Percentiles rank a stretch among this genome's conserved stretches.
Conservation (phyloP, 768 basidiomycete species). For the Daedaleopsis sinensis region DNA sequence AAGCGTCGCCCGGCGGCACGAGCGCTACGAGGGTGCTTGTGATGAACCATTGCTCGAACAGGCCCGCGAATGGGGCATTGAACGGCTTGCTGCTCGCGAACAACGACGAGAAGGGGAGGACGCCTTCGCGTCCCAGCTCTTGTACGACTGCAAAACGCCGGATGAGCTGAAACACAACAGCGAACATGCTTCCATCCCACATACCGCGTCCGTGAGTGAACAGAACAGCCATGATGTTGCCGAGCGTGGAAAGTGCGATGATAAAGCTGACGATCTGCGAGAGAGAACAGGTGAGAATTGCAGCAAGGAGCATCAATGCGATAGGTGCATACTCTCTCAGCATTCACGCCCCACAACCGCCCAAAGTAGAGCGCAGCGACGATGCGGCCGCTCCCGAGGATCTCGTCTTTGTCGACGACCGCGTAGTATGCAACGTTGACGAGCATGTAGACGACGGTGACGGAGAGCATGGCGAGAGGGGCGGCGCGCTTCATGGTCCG, state of each 20-base stretch:
- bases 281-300: background rate
- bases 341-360: conserved; percentile 65
- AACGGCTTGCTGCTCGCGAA: conserved; percentile 77
- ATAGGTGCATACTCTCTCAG: conserved; percentile 50
- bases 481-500: conserved; percentile 72
- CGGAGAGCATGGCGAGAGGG: conserved; percentile 61
- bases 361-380: conserved; percentile 80
- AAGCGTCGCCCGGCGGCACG: conserved; percentile 74
- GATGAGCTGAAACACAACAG: background rate
- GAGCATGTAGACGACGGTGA: conserved; percentile 62
- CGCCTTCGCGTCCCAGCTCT: conserved; percentile 72
- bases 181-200: conserved; percentile 3
- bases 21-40: conserved; percentile 56
- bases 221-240: conserved; percentile 63
- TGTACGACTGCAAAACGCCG: conserved; percentile 54
- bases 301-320: background rate
- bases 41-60: conserved; percentile 63
- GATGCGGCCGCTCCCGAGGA: conserved; percentile 62
- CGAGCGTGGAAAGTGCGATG: conserved; percentile 66
- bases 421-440: conserved; percentile 78
- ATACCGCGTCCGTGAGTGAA: conserved; percentile 70
- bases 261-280: conserved; percentile 58
- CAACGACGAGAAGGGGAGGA: conserved; percentile 65
- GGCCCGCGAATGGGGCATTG: conserved; percentile 62
- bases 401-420: conserved; percentile 71